Percentiles rank a stretch among this genome's conserved stretches.
phyloP scores from a whole-genome alignment of 2,329 filamentous ascomycete species.

The Boeremia exigua region DNA sequence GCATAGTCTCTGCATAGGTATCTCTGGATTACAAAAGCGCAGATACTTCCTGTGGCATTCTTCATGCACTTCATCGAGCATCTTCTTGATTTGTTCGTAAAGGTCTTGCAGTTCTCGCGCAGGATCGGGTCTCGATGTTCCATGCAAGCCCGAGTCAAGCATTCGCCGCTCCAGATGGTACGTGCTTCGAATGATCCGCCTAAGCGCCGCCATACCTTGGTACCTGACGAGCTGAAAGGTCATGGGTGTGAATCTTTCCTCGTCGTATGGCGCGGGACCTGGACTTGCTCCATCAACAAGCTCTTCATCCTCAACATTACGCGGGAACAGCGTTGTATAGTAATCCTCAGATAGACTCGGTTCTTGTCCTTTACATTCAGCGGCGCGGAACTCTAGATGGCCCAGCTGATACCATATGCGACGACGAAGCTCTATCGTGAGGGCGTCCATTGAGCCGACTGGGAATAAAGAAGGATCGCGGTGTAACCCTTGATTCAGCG shows the following conservation, averaged over 20 bases:
- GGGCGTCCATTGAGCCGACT: constrained; percentile 43
- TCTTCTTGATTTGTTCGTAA: constrained; percentile 45
- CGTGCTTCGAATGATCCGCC: constrained; percentile 45
- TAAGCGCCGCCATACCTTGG: constrained; percentile 42
- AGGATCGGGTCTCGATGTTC: constrained; percentile 42
- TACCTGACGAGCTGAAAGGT: constrained; percentile 47
- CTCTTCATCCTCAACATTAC: constrained; percentile 49
- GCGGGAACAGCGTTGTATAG: constrained; percentile 46
- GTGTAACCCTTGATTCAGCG: constrained; percentile 47
- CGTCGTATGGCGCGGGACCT: constrained; percentile 38
- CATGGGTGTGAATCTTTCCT: constrained; percentile 43
- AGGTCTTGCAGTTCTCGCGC: constrained; percentile 42
- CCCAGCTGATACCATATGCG: constrained; percentile 48
- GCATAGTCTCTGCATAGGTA: constrained; percentile 41
- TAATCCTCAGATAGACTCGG: constrained; percentile 46
- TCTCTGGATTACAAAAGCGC: constrained; percentile 37
- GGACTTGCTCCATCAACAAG: constrained; percentile 45
- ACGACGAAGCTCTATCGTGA: constrained; percentile 47
- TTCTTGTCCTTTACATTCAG: constrained; percentile 49
- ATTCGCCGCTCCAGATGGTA: constrained; percentile 47
- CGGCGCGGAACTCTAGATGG: constrained; percentile 47
- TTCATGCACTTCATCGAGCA: constrained; percentile 45
- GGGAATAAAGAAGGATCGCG: constrained; percentile 48
- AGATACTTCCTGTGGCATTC: constrained; percentile 43
- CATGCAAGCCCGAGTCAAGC: constrained; percentile 42